Evolutionary conservation across 2,329 filamentous ascomycete genomes (phyloP).

Genomic region (Epichloe glyceriae): DNA sequence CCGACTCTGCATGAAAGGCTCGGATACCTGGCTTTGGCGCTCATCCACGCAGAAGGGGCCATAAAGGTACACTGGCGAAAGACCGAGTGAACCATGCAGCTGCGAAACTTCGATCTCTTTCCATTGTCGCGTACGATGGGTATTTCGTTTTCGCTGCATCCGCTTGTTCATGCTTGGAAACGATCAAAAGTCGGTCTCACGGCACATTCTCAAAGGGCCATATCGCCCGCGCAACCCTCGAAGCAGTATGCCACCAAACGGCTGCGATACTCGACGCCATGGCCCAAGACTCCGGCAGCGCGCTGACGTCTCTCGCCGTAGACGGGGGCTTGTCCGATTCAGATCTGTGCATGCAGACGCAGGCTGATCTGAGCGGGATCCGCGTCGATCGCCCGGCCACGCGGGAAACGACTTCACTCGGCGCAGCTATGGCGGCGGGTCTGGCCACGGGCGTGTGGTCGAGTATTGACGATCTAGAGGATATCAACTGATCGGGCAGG

Average conservation of each 20-base stretch:
- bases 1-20: no score
- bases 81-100: no score
- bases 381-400: constrained; percentile 74
- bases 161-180: no score
- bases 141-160: no score
- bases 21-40: no score
- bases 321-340: constrained; percentile 86
- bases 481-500: constrained; percentile 58
- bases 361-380: constrained; percentile 74
- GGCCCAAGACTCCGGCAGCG: constrained; percentile 71
- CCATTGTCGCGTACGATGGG: no score
- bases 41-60: no score
- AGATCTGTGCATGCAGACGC: constrained; percentile 81
- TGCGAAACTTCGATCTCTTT: no score
- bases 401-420: constrained; percentile 82
- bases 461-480: constrained; percentile 57
- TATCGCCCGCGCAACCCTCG: constrained; percentile 77
- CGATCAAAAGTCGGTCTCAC: constrained; percentile 63
- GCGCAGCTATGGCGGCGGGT: constrained; percentile 81
- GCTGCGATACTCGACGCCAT: constrained; percentile 86
- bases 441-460: constrained; percentile 71
- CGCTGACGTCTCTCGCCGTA: constrained; percentile 62
- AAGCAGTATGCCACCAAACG: constrained; percentile 86
- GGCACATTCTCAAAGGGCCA: constrained; percentile 73
- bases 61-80: no score